A percentile compares a stretch with the other conserved stretches of the same genome.
Conservation (phyloP, 805 yeast species). For the Ogataea naganishii region DNA sequence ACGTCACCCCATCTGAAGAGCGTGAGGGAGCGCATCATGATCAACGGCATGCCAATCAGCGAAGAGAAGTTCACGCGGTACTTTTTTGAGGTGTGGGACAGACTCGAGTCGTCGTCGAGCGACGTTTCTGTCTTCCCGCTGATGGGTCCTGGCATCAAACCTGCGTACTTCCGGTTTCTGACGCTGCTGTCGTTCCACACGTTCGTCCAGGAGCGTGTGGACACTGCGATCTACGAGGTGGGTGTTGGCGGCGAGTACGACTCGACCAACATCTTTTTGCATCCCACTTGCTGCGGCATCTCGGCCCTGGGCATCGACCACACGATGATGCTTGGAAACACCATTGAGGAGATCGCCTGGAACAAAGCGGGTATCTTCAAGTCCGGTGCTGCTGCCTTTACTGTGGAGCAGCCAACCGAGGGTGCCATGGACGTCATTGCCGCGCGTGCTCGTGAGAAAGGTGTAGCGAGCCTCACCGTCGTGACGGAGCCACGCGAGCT, state of each 20-base stretch:
- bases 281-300: conserved; percentile 81
- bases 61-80: conserved; percentile 78
- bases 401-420: conserved; percentile 50
- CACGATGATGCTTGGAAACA: conserved; percentile 74
- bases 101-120: conserved; percentile 43
- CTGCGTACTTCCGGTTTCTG: conserved; percentile 87
- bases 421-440: conserved; percentile 47
- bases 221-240: conserved; percentile 91
- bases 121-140: conserved; percentile 57
- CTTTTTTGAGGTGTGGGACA: conserved; percentile 93
- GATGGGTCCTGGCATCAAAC: conserved; percentile 66
- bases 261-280: conserved; percentile 80
- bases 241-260: conserved; percentile 98
- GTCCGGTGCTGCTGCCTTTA: conserved; percentile 51
- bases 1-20: conserved; percentile 94
- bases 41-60: conserved; percentile 77
- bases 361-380: conserved; percentile 94
- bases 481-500: conserved; percentile 38
- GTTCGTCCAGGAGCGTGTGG: conserved; percentile 81
- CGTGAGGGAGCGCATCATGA: conserved; percentile 85
- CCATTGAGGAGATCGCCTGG: conserved; percentile 89
- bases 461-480: conserved; percentile 36
- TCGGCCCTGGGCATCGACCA: conserved; percentile 89
- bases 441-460: conserved; percentile 62
- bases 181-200: conserved; percentile 88